phyloP scores from a whole-genome alignment of 257 asterid species.

The Solanum corneliomulleri region DNA sequence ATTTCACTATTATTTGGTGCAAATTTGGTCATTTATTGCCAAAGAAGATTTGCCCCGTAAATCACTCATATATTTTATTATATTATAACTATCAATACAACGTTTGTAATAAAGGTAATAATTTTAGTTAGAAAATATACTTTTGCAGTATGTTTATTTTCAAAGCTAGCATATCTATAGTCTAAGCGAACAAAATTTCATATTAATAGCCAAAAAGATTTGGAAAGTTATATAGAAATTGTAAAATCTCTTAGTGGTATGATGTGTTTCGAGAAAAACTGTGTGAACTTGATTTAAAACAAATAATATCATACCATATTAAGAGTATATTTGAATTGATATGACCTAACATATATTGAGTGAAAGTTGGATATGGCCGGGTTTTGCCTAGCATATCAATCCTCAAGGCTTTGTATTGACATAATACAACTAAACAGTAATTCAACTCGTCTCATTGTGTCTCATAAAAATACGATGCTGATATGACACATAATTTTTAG shows the following conservation, averaged over 20 bases:
- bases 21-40: slow-evolving; percentile 1
- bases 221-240: not conserved
- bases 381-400: not conserved
- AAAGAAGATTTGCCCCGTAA: slow-evolving; percentile 6
- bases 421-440: not conserved
- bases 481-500: not conserved
- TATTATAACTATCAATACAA: not conserved
- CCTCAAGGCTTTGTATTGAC: not conserved
- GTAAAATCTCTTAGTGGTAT: not conserved
- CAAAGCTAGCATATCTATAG: too few relatives aligned
- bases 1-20: not conserved
- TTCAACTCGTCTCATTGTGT: not conserved
- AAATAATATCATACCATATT: too few relatives aligned
- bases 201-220: not conserved
- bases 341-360: not conserved
- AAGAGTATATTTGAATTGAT: too few relatives aligned
- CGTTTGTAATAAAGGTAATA: not conserved
- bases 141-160: too few relatives aligned
- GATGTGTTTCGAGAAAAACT: not conserved
- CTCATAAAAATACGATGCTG: not conserved
- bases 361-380: not conserved
- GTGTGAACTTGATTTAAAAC: too few relatives aligned
- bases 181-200: not conserved
- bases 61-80: not conserved
- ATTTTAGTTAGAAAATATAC: too few relatives aligned